Base-by-base conservation (phyloP, 148 eudicot genomes). In the Hydrangea macrophylla region DNA sequence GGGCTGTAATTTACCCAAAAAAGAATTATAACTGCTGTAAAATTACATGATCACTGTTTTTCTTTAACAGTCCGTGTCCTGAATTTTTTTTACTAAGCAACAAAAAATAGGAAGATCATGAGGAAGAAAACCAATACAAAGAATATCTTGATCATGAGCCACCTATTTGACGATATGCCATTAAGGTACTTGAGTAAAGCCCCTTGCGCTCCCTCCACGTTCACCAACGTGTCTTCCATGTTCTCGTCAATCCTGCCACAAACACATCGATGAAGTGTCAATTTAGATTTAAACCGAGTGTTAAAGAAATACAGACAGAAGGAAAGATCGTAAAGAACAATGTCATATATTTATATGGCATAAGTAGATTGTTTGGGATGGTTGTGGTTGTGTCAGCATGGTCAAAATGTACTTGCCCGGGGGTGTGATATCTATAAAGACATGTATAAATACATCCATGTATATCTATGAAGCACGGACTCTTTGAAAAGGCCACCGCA, bases 61-160 rank as follows among this genome's bases (percentile, higher is more conserved):
- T 15, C 56, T 62, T 7, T 31, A 26, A 28, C 45, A 48, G 36
- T 48, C 61, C 6, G 48, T 42, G 27, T 53, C 26, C 1, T 51
- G 55, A n/a, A n/a, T n/a, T 22, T 55, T 33, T 5, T 18, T 48
- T 18, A 48, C 58, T 83, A 86, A 35, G 90, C 90, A 58, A 86
- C 90, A 73, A 86, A 86, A 57, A 86, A 86, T 64, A 86, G 80
- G 83, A 86, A 86, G 70, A 86, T 79, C 85, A 86, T 81, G 51
- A 86, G 81, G 73, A 86, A 86, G 69, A 86, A 82, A 56, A 86
- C 75, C 80, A 86, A 75, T 56, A 86, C 90, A 77, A 81, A 78
- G 80, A 86, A 86, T 79, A 86, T 86, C 71, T 86, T 86, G 82
- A 86, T 86, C 90, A 86, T 86, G 82, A 86, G 85, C 90, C 90